phyloP scores from a whole-genome alignment of 306 rosid species.

The Cercis canadensis region DNA sequence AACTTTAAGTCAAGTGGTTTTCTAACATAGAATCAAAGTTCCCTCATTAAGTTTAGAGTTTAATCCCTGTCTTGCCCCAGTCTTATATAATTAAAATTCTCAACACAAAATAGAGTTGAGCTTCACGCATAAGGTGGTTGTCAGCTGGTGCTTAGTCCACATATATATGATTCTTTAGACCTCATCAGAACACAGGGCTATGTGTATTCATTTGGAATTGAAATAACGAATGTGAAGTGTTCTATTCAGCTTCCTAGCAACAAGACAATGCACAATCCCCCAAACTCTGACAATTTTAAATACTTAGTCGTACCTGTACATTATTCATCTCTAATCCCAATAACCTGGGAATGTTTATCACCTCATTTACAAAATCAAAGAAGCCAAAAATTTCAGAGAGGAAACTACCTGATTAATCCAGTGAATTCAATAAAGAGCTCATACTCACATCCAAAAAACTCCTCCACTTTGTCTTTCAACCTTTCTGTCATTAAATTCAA shows the following conservation, averaged over 20 bases:
- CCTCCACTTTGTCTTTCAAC: slow-evolving; percentile 89
- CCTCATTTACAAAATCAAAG: background rate
- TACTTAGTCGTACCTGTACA: background rate
- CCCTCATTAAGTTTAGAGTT: background rate
- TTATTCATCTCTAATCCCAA: background rate
- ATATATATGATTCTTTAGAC: background rate
- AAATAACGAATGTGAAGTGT: background rate
- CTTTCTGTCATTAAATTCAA: slow-evolving; percentile 59
- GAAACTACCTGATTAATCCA: slow-evolving; percentile 80
- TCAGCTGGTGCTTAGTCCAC: background rate
- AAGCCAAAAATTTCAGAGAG: slow-evolving; percentile 20
- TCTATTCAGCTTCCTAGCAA: slow-evolving; percentile 2
- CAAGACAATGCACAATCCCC: slow-evolving; percentile 14
- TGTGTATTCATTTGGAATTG: background rate
- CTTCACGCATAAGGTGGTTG: background rate
- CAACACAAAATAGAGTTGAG: background rate
- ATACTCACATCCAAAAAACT: slow-evolving; percentile 76
- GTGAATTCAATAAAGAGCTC: slow-evolving; percentile 90
- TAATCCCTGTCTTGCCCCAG: background rate
- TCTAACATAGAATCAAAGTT: no score
- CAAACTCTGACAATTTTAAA: background rate
- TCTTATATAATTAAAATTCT: background rate
- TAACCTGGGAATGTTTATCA: background rate
- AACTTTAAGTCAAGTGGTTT: background rate
- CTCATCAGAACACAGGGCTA: background rate